Base-by-base conservation (phyloP, 2,329 filamentous ascomycete genomes). In the Orbilia quercus region DNA sequence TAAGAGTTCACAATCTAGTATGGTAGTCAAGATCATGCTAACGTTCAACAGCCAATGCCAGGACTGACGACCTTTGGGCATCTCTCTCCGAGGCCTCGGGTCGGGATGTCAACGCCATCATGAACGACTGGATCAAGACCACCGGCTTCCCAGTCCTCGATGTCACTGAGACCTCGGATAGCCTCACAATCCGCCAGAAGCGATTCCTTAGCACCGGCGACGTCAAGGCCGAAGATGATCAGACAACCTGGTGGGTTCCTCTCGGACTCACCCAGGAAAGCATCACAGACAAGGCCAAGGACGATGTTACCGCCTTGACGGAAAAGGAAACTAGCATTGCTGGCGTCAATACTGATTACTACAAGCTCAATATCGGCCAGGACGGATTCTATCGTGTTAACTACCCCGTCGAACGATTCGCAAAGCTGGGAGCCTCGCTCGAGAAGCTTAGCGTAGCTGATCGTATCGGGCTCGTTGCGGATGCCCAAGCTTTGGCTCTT, bases 221-320 rank as follows among this genome's bases (percentile, higher is more conserved):
- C 79, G 91, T 92, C 64, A 92, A 92, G 82, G 84, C 92, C 1
- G 91, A 96, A 79, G 95, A 99, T 77, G 93, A 99, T 79, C 85
- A 90, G 78, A 97, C 93, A 1, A 89, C 88, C 18, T 99, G 95
- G 95, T 99, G 95, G 94, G 87, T 98, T 72, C 95, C 95, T 14
- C 85, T 99, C 31, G 90, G 90, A 12, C 84, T 99, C 25, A 90
- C 92, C 80, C 90, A 91, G 59, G 91, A 91, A 78, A 83, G 85
- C 38, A 85, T 89, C 20, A 83, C 88, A 31, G 23, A 66, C 34
- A 54, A 42, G 12, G 36, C 69, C 31, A 50, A 53, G 18, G 82
- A 87, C 34, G 87, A 86, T 6, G 83, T 90, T 59, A 84, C 89
- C 67, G 89, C 91, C 57, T 84, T 99, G 47, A 90, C 88, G 0